These are phyloP conservation scores for Aeschynomene evenia DNA, from an alignment of 306 rosid genomes.

Conservation along the genomic window DNA sequence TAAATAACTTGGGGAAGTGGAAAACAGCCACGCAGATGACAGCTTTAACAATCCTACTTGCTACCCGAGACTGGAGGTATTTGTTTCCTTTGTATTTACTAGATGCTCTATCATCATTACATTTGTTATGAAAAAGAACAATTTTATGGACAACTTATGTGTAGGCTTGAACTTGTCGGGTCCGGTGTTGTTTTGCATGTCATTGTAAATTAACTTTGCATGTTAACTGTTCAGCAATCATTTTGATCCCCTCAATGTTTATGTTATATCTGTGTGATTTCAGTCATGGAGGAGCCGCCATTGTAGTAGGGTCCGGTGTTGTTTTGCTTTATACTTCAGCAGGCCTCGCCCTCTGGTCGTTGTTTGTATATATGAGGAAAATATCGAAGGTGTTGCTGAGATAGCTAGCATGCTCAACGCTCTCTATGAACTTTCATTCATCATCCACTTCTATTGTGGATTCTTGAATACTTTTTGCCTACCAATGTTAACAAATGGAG, in stretches of 20 bases:
- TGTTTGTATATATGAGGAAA: conserved; percentile 77
- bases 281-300: conserved; percentile 78
- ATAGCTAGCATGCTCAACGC: conserved; percentile 52
- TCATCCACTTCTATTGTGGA: conserved; percentile 20
- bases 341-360: conserved; percentile 96
- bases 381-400: conserved; percentile 76
- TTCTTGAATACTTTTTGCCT: neutral
- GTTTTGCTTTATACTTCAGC: conserved; percentile 87
- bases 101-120: conserved; percentile 18
- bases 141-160: neutral
- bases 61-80: conserved; percentile 88
- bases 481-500: conserved; percentile 9
- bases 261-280: conserved; percentile 6
- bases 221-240: neutral
- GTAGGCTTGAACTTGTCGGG: neutral
- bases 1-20: conserved; percentile 99
- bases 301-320: conserved; percentile 71
- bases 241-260: conserved; percentile 11
- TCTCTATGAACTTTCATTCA: conserved; percentile 29
- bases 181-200: neutral
- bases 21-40: conserved; percentile 98
- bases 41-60: conserved; percentile 82
- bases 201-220: neutral
- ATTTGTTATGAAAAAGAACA: neutral
- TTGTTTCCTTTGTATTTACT: neutral